Conservation (phyloP, 192 early-diverging fungal genomes). For the Cetraspora pellucida region DNA sequence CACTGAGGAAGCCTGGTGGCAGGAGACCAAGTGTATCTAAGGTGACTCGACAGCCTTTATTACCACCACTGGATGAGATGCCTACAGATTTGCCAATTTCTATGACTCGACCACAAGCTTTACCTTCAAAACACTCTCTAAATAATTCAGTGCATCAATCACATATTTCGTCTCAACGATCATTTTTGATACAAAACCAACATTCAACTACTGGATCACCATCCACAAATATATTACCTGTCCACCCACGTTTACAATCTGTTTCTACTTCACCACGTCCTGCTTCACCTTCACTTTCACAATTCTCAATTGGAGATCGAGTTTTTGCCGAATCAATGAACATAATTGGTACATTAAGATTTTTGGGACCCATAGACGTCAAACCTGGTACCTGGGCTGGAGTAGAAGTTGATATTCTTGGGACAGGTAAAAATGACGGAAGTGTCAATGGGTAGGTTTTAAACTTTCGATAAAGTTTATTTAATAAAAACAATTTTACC, state of each 20-base stretch:
- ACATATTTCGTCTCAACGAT: conserved; percentile 19
- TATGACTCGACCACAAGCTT: not conserved
- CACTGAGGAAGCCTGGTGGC: conserved; percentile 11
- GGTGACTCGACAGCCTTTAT: conserved; percentile 32
- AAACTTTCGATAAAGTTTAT: not conserved
- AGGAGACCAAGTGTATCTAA: conserved; percentile 17
- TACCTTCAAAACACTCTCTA: conserved; percentile 15
- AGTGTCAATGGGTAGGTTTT: conserved; percentile 61
- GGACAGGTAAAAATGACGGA: conserved; percentile 80
- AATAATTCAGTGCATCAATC: not conserved
- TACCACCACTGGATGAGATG: conserved; percentile 35
- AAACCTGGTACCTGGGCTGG: conserved; percentile 82
- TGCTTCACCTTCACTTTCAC: conserved; percentile 43
- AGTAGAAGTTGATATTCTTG: conserved; percentile 70
- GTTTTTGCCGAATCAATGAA: conserved; percentile 64
- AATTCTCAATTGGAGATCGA: conserved; percentile 55
- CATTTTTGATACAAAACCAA: conserved; percentile 28
- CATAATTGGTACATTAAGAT: conserved; percentile 67
- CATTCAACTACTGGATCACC: conserved; percentile 10
- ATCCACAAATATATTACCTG: not conserved
- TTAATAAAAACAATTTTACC: not conserved
- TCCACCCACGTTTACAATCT: conserved; percentile 21
- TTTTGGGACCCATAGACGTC: conserved; percentile 71
- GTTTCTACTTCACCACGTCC: conserved; percentile 32
- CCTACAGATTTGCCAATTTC: not conserved